Evolutionary conservation across 177 flowering plant genomes (phyloP).

Genomic region (Telopea speciosissima): DNA sequence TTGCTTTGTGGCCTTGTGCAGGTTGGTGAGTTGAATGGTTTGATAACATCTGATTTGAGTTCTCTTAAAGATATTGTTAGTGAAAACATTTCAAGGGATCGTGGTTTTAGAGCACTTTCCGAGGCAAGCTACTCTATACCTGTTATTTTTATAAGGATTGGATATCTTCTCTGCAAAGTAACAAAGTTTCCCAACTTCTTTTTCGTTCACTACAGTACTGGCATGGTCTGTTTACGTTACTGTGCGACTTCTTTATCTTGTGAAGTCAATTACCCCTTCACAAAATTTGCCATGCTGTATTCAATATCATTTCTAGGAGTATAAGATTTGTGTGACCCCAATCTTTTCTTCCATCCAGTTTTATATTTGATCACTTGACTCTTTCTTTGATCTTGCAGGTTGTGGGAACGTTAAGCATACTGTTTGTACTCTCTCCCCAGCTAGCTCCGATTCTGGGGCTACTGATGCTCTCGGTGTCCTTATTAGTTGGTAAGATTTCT

Average conservation of each 20-base stretch:
- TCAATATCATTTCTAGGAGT: not conserved
- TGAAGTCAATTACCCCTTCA: too few relatives aligned
- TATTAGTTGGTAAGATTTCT: conserved; percentile 60
- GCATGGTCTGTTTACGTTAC: too few relatives aligned
- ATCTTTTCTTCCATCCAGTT: conserved; percentile 2
- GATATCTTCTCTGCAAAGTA: not conserved
- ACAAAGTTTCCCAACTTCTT: not conserved
- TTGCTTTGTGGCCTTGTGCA: conserved; percentile 19
- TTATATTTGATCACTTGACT: not conserved
- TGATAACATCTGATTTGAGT: conserved; percentile 91
- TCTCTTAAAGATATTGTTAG: conserved; percentile 73
- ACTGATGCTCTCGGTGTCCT: conserved; percentile 69
- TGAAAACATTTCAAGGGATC: conserved; percentile 91
- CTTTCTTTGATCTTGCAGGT: conserved; percentile 39
- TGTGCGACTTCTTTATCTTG: too few relatives aligned
- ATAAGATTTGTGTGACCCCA: not conserved
- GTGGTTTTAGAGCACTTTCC: conserved; percentile 93
- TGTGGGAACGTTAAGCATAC: conserved; percentile 71
- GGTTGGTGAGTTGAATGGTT: conserved; percentile 91
- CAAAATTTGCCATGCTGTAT: too few relatives aligned
- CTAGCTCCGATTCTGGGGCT: conserved; percentile 87
- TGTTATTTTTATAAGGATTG: not conserved
- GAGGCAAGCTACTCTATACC: conserved; percentile 91
- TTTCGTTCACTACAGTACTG: too few relatives aligned
- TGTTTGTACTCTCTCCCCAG: conserved; percentile 69